Percentiles rank a stretch among this genome's conserved stretches.
Evolutionary conservation across 306 rosid species (phyloP).

Genomic region (Vicia faba): DNA sequence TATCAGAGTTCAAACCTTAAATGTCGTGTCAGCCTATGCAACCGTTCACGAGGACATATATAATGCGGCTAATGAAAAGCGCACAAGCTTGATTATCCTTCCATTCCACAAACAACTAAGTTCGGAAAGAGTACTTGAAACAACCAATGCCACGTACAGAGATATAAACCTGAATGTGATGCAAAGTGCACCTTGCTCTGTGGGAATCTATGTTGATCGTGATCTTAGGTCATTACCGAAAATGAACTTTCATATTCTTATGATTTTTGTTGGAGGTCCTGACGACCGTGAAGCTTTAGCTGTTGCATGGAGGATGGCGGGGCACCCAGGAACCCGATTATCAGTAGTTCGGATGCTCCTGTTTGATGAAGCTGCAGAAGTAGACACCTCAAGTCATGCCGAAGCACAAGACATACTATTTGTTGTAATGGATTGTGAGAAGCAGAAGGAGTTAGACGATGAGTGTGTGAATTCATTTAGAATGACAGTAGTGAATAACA

Average conservation of each 20-base stretch:
- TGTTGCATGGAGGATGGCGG: constrained; percentile 57
- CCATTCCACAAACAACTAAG: constrained; percentile 42
- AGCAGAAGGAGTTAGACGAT: constrained; percentile 46
- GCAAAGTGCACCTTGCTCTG: constrained; percentile 43
- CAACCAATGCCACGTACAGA: constrained; percentile 5
- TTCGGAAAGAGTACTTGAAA: constrained; percentile 27
- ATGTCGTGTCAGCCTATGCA: constrained; percentile 37
- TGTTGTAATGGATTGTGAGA: constrained; percentile 20
- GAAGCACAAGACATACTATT: constrained; percentile 31
- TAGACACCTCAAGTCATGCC: not conserved
- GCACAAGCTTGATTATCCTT: constrained; percentile 35
- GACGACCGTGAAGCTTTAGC: constrained; percentile 70
- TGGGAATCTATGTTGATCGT: constrained; percentile 44
- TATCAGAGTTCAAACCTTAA: constrained; percentile 32
- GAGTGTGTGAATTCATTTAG: constrained; percentile 45
- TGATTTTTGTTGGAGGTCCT: constrained; percentile 51
- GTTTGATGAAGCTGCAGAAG: constrained; percentile 30
- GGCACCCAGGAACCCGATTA: constrained; percentile 38
- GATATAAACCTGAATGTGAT: constrained; percentile 37
- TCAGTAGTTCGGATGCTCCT: constrained; percentile 49
- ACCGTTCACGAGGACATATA: constrained; percentile 47
- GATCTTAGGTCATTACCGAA: constrained; percentile 22
- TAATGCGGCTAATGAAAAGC: constrained; percentile 36
- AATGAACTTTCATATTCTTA: not conserved
- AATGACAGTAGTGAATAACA: constrained; percentile 25